These are phyloP conservation scores for Alternaria gaisen DNA, from an alignment of 2,329 filamentous ascomycete species.

Conservation along the genomic window DNA sequence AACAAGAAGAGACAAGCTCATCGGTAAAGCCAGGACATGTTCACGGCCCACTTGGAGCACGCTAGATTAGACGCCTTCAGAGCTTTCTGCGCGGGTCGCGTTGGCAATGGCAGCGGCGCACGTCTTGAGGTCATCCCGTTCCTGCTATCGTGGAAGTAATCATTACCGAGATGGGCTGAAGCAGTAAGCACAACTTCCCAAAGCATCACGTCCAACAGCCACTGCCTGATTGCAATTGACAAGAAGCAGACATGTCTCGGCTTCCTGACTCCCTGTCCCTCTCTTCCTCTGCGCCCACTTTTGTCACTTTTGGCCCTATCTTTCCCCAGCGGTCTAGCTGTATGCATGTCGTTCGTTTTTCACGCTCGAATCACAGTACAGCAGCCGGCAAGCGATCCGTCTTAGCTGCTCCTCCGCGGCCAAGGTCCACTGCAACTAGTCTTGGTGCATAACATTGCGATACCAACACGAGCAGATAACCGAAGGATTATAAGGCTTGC, in stretches of 20 bases:
- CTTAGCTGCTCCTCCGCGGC: slow-evolving; percentile 17
- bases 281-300: not conserved
- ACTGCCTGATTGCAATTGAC: slow-evolving; percentile 4
- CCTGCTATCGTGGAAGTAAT: slow-evolving; percentile 6
- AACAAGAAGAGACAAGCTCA: not conserved
- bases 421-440: slow-evolving; percentile 19
- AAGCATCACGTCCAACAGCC: not conserved
- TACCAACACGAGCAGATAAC: slow-evolving; percentile 5
- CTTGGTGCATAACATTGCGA: slow-evolving; percentile 19
- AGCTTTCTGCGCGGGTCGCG: slow-evolving; percentile 6
- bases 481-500: slow-evolving; percentile 11
- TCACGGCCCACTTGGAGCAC: slow-evolving; percentile 5
- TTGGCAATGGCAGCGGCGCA: slow-evolving; percentile 11
- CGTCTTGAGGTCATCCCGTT: slow-evolving; percentile 13
- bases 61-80: slow-evolving; percentile 10
- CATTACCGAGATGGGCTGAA: slow-evolving; percentile 3
- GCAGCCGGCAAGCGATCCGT: slow-evolving; percentile 16
- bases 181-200: slow-evolving; percentile 5
- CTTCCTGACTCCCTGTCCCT: not conserved
- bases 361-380: slow-evolving; percentile 14
- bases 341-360: slow-evolving; percentile 9
- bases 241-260: not conserved
- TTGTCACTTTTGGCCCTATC: slow-evolving; percentile 4
- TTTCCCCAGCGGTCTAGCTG: slow-evolving; percentile 3
- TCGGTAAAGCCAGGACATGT: slow-evolving; percentile 9